These are phyloP conservation scores for Kluyveromyces sp. DNA, from an alignment of 1,139 yeast species.

Conservation along the genomic window DNA sequence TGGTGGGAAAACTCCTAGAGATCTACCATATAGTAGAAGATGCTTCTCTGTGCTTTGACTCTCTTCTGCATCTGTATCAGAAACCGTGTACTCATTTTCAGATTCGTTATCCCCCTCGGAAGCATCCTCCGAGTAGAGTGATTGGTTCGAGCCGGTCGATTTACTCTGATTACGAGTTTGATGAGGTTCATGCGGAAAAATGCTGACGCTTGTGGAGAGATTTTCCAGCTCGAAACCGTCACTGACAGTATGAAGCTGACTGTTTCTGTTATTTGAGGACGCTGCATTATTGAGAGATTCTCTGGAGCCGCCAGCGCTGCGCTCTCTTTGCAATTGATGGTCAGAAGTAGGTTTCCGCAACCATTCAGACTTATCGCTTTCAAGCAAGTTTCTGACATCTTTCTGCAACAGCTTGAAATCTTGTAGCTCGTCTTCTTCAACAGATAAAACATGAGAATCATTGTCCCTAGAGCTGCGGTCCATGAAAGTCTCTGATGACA, in stretches of 20 bases:
- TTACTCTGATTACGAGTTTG: background rate
- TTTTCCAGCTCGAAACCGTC: slow-evolving; percentile 1
- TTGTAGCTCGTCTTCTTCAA: slow-evolving; percentile 29
- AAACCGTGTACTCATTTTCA: background rate
- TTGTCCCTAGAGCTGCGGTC: background rate
- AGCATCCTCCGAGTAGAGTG: background rate
- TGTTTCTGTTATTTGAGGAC: background rate
- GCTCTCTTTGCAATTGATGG: background rate
- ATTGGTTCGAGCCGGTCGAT: background rate
- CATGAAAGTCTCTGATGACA: background rate
- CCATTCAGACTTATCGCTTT: slow-evolving; percentile 14
- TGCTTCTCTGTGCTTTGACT: slow-evolving; percentile 3
- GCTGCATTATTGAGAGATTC: background rate
- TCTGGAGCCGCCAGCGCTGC: background rate
- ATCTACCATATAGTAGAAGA: slow-evolving; percentile 35
- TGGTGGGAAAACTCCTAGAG: slow-evolving; percentile 35
- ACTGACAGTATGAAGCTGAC: too few species aligned
- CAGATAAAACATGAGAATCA: slow-evolving; percentile 22
- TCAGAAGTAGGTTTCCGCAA: slow-evolving; percentile 2
- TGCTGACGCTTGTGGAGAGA: background rate
- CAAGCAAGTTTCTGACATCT: slow-evolving; percentile 24
- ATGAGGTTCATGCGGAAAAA: background rate
- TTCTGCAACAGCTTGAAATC: slow-evolving; percentile 30
- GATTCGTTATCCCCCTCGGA: background rate
- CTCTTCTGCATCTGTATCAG: background rate